These are phyloP conservation scores for Dothiorella sarmentorum DNA, from an alignment of 2,329 filamentous ascomycete species.

Conservation along the genomic window DNA sequence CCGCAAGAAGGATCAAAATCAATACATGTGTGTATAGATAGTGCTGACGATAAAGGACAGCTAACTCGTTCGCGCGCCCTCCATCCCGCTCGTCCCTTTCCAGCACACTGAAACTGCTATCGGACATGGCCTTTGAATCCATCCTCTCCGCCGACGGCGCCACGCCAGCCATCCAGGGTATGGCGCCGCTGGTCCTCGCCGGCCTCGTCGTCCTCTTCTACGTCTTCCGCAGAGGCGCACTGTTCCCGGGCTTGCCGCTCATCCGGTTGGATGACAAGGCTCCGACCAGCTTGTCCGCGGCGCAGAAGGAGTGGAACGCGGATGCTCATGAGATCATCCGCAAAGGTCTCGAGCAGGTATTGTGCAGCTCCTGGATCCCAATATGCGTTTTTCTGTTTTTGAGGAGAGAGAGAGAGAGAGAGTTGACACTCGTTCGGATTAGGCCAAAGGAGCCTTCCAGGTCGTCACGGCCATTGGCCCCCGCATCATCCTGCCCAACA, in stretches of 20 bases:
- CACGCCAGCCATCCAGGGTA: neutral
- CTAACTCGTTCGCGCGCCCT: no score
- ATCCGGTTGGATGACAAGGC: neutral
- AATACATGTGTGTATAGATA: no score
- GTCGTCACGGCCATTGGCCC: neutral
- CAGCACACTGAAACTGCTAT: neutral
- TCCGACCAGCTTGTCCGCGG: neutral
- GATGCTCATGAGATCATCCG: neutral
- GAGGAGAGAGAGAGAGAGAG: no score
- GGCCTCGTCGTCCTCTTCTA: neutral
- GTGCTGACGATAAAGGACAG: no score
- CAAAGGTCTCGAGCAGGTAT: neutral
- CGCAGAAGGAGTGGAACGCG: neutral
- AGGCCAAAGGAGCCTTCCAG: slow-evolving; percentile 1
- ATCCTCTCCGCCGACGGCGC: neutral
- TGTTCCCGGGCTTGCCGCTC: neutral
- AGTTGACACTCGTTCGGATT: no score
- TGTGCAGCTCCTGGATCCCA: no score
- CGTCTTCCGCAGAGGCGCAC: neutral
- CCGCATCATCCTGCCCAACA: neutral
- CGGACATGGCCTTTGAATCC: neutral
- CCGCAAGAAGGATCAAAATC: no score
- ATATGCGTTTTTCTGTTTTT: no score
- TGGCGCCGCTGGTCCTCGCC: neutral
- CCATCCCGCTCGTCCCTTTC: no score